Base-by-base conservation (phyloP, 306 rosid species). In the Lathyrus tuberosus region DNA sequence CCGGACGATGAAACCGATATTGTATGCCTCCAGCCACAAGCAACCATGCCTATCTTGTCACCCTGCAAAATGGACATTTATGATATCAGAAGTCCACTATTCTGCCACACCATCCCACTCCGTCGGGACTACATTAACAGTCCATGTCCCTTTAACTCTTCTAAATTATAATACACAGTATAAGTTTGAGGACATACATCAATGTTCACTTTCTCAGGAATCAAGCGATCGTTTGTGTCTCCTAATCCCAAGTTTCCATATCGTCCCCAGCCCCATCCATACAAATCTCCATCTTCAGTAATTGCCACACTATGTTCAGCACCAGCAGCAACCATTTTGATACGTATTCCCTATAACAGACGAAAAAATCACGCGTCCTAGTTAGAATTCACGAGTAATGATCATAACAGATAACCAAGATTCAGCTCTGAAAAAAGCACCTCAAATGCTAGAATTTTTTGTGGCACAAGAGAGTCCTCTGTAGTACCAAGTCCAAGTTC, bases 11-110 rank as follows among this genome's bases (percentile, higher is more conserved):
- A 86, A 80, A 84, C 90, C 46, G 90, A 84, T 84, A 93, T 87
- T 5, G 98, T 88, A 75, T 93, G 98, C 83, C 98, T 74, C 98
- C 98, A 93, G 49, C 98, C 98, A 82, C 98, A 93, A 22, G 97
- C 96, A 85, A 93, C 97, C 85, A 78, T 78, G 57, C 69, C 81
- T 84, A 93, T 90, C 83, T 83, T 93, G 67, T 82, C 86, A 65
- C 82, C 87, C 96, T 90, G 81, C 66, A 84, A 76, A 70, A 57
- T 15, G 17, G n/a, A 44, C 56, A 60, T 5, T 54, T 61, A 61
- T 52, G 14, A 59, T 44, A 76, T 48, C 51, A 35, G 2, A 75
- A 72, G 42, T 53, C 20, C 20, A 6, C 18, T 47, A 44, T n/a
- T 47, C 10, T 15, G 4, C 52, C 52, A 47, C 52, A 10, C 16